These are phyloP conservation scores for Samsoniella hepiali DNA, from an alignment of 2,329 filamentous ascomycete species.

Conservation along the genomic window DNA sequence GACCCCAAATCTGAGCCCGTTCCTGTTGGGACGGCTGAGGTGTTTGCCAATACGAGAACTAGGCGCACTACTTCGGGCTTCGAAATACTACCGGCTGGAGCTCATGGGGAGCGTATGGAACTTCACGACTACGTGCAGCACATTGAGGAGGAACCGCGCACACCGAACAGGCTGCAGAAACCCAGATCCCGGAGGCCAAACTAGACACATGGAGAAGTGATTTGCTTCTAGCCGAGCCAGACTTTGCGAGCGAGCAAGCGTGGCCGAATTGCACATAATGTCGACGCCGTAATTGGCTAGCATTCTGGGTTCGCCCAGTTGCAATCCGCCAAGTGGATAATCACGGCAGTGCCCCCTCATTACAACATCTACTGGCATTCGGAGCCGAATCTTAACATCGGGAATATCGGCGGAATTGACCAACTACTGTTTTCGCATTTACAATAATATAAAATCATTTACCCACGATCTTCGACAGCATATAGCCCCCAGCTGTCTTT, in stretches of 20 bases:
- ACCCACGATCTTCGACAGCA: background rate
- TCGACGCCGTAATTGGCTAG: background rate
- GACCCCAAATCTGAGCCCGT: background rate
- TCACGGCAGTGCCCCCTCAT: background rate
- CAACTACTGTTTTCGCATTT: background rate
- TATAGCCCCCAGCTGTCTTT: background rate
- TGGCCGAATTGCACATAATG: background rate
- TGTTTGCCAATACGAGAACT: constrained; percentile 11
- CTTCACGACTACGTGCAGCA: background rate
- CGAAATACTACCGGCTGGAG: constrained; percentile 18
- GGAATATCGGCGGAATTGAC: background rate
- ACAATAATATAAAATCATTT: constrained; percentile 1
- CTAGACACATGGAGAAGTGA: background rate
- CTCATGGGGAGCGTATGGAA: constrained; percentile 11
- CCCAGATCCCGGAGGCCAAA: background rate
- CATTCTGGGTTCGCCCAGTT: background rate
- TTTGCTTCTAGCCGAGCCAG: background rate
- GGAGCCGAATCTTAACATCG: background rate
- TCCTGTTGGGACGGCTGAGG: constrained; percentile 2
- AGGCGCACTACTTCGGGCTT: constrained; percentile 13
- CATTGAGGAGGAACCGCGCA: background rate
- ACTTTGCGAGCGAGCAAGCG: background rate
- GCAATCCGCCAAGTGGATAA: background rate
- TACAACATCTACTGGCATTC: background rate
- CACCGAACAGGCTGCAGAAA: constrained; percentile 15